These are phyloP conservation scores for Podaxis sp. DNA, from an alignment of 768 basidiomycete species.

Conservation along the genomic window DNA sequence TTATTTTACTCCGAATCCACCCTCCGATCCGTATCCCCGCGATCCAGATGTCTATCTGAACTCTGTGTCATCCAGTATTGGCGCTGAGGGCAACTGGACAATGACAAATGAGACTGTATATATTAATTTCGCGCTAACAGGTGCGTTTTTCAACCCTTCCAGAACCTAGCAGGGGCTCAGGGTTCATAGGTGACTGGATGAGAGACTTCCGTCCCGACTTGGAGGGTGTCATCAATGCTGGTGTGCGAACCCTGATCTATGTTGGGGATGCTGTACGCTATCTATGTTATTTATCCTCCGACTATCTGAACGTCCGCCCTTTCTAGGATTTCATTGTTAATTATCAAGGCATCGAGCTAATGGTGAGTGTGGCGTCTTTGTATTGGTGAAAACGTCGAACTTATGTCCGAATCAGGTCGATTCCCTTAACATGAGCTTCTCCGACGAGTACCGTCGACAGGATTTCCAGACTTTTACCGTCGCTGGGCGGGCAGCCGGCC, in stretches of 20 bases:
- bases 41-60: slow-evolving; percentile 27
- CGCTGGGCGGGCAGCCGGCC: slow-evolving; percentile 41
- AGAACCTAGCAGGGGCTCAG: not conserved
- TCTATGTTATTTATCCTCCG: not conserved
- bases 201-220: slow-evolving; percentile 40
- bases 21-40: slow-evolving; percentile 47
- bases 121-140: slow-evolving; percentile 33
- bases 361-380: slow-evolving; percentile 30
- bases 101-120: slow-evolving; percentile 38
- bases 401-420: slow-evolving; percentile 15
- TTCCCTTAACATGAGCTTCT: slow-evolving; percentile 42
- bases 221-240: slow-evolving; percentile 55
- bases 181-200: slow-evolving; percentile 56
- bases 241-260: slow-evolving; percentile 48
- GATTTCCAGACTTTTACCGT: slow-evolving; percentile 46
- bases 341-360: slow-evolving; percentile 50
- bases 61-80: slow-evolving; percentile 30
- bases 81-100: slow-evolving; percentile 39
- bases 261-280: slow-evolving; percentile 50
- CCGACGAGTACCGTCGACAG: slow-evolving; percentile 35
- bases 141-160: not conserved
- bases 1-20: slow-evolving; percentile 39
- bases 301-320: not conserved
- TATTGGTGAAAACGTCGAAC: not conserved
- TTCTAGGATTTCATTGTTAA: slow-evolving; percentile 48